Conservation (phyloP, 305 asterid genomes). For the Nicotiana rustica region DNA sequence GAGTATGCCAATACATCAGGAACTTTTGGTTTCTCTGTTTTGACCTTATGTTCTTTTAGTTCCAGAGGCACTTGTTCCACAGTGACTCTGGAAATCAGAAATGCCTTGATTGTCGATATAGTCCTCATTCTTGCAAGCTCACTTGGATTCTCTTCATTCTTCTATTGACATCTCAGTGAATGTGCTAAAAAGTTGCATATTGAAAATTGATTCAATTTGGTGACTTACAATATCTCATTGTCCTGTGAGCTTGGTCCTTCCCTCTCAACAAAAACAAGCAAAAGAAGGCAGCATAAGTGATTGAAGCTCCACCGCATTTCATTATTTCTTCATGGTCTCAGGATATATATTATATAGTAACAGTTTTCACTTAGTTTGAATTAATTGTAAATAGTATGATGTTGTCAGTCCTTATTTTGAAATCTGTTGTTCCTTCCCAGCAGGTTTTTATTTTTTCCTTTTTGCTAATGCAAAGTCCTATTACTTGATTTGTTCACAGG, state of each 20-base stretch:
- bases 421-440: neutral
- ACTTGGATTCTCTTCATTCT: neutral
- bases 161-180: conserved; percentile 1
- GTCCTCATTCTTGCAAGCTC: too few relatives aligned
- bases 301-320: neutral
- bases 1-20: conserved; percentile 11
- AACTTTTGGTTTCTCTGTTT: neutral
- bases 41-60: neutral
- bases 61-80: neutral
- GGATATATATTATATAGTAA: neutral
- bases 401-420: conserved; percentile 18
- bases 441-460: neutral
- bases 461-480: conserved; percentile 26
- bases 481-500: conserved; percentile 52
- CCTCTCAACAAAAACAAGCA: neutral
- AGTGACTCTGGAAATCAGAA: conserved; percentile 4
- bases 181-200: neutral
- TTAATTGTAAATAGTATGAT: conserved; percentile 9
- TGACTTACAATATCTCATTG: neutral
- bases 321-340: neutral
- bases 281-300: neutral
- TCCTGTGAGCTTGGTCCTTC: neutral
- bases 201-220: neutral
- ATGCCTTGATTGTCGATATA: too few relatives aligned
- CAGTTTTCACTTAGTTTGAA: neutral